A percentile compares a stretch with the other conserved stretches of the same genome.
Conservation (phyloP, 768 basidiomycete genomes). For the Podaxis mareebaensis region DNA sequence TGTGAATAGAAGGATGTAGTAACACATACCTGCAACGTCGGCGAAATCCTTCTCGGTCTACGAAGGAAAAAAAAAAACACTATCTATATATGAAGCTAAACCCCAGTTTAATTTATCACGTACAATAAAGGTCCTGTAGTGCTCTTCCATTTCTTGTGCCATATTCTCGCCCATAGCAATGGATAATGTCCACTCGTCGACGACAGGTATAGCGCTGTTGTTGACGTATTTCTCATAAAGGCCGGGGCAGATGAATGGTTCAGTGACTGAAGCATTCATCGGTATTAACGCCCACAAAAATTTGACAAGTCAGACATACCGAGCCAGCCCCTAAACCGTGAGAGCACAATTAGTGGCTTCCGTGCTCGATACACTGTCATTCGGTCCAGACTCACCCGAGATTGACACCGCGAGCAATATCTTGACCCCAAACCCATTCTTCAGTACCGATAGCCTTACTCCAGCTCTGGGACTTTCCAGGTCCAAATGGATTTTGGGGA, state of each 20-base stretch:
- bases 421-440: slow-evolving; percentile 71
- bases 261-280: slow-evolving; percentile 45
- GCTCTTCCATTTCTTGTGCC: slow-evolving; percentile 68
- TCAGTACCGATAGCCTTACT: slow-evolving; percentile 67
- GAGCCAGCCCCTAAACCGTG: slow-evolving; percentile 42
- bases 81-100: not conserved
- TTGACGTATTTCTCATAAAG: slow-evolving; percentile 67
- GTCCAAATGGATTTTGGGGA: slow-evolving; percentile 68
- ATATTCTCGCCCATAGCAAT: slow-evolving; percentile 66
- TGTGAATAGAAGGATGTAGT: not conserved
- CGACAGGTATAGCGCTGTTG: slow-evolving; percentile 39
- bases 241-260: slow-evolving; percentile 75
- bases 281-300: not conserved
- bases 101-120: not conserved
- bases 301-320: slow-evolving; percentile 28
- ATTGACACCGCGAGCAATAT: slow-evolving; percentile 56
- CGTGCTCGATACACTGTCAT: slow-evolving; percentile 16
- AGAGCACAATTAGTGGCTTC: slow-evolving; percentile 37
- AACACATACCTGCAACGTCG: slow-evolving; percentile 33
- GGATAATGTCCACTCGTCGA: slow-evolving; percentile 79
- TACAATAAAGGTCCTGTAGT: slow-evolving; percentile 61
- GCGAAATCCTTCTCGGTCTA: slow-evolving; percentile 39
- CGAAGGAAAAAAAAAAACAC: not conserved
- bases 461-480: slow-evolving; percentile 77
- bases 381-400: slow-evolving; percentile 46